Conservation (phyloP, 2,329 filamentous ascomycete genomes). For the Trichoderma lentiforme region DNA sequence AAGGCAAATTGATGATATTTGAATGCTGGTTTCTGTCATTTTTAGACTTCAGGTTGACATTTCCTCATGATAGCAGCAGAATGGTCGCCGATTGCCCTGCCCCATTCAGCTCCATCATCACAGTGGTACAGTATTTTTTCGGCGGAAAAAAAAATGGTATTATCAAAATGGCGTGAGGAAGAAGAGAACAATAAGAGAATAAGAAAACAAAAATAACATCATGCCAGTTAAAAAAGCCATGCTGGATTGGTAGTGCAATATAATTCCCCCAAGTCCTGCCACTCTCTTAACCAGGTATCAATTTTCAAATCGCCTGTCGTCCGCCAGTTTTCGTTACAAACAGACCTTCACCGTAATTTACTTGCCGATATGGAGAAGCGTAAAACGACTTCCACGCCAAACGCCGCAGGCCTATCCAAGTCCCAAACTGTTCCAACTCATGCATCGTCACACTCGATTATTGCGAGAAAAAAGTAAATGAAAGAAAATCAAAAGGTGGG, state of each 20-base stretch:
- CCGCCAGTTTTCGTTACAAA: conserved; percentile 16
- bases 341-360: conserved; percentile 11
- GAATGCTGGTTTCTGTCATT: background rate
- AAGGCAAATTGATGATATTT: background rate
- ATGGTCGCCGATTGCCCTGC: background rate
- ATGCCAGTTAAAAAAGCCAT: conserved; percentile 8
- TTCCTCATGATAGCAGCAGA: background rate
- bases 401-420: conserved; percentile 20
- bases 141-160: background rate
- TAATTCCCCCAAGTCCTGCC: background rate
- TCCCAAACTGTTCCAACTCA: conserved; percentile 15
- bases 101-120: background rate
- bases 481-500: conserved; percentile 6
- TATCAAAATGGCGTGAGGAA: background rate
- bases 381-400: conserved; percentile 19
- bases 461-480: conserved; percentile 2
- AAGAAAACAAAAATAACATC: background rate
- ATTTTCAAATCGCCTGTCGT: conserved; percentile 12
- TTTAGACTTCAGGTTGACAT: background rate
- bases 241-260: conserved; percentile 7
- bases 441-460: conserved; percentile 18
- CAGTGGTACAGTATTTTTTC: background rate
- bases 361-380: conserved; percentile 18
- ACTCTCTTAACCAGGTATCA: conserved; percentile 17
- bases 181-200: background rate